A percentile compares a stretch with the other conserved stretches of the same genome.
phyloP scores from a whole-genome alignment of 2,329 filamentous ascomycete genomes.

The Neoscytalidium dimidiatum region DNA sequence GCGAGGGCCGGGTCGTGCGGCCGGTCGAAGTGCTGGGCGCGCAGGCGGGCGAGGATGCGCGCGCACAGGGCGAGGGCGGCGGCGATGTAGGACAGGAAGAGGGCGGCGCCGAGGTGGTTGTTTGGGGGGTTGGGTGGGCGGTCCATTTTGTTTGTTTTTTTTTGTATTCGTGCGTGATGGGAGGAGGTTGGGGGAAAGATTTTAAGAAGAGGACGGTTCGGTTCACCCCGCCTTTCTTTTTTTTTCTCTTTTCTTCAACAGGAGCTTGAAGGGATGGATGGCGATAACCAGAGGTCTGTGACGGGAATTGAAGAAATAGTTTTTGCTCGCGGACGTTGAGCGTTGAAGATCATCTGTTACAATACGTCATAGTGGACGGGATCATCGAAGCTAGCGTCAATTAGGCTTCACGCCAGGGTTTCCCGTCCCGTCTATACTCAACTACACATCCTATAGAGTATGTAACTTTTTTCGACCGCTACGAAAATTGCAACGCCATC shows the following conservation, averaged over 20 bases:
- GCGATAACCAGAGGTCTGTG: too few relatives aligned
- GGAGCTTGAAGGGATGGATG: too few relatives aligned
- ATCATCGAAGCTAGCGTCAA: neutral
- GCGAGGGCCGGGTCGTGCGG: conserved; percentile 23
- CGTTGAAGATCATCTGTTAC: too few relatives aligned
- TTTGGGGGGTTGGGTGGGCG: conserved; percentile 30
- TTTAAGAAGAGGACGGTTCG: too few relatives aligned
- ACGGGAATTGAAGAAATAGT: too few relatives aligned
- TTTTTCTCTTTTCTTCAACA: too few relatives aligned
- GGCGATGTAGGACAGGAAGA: conserved; percentile 35
- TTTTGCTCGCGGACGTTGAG: neutral
- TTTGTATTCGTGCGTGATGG: too few relatives aligned
- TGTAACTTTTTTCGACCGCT: neutral
- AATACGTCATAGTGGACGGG: neutral
- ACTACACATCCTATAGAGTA: neutral
- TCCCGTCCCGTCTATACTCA: neutral
- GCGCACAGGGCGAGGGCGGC: conserved; percentile 29
- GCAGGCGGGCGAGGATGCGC: conserved; percentile 24
- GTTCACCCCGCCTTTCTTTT: too few relatives aligned
- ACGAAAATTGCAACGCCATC: neutral
- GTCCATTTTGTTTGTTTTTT: too few relatives aligned
- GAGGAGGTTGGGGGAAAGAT: neutral
- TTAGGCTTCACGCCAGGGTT: neutral
- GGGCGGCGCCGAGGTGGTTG: conserved; percentile 31
- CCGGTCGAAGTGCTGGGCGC: conserved; percentile 22